phyloP scores from a whole-genome alignment of 176 grass and related monocot genomes.

The Triticum monococcum region DNA sequence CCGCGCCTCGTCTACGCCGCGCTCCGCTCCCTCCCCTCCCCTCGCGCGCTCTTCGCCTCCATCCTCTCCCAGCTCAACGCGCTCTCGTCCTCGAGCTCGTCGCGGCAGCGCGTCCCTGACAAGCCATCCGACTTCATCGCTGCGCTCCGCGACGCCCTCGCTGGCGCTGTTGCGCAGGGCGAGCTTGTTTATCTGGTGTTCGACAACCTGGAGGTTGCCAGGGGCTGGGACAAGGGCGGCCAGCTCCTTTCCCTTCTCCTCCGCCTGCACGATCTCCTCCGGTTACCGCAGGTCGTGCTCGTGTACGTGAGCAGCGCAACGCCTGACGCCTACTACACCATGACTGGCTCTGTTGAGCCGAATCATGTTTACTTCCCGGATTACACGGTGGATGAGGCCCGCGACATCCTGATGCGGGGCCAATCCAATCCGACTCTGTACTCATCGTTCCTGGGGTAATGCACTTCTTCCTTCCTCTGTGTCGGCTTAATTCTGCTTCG shows the following conservation, averaged over 20 bases:
- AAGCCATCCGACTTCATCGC: constrained; percentile 75
- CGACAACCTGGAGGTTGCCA: constrained; percentile 70
- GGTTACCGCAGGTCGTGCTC: constrained; percentile 54
- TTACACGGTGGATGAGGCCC: constrained; percentile 75
- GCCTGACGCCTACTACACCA: constrained; percentile 69
- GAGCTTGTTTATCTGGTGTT: constrained; percentile 75
- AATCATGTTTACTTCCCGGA: constrained; percentile 70
- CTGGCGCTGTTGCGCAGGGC: constrained; percentile 1
- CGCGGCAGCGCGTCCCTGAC: constrained; percentile 47
- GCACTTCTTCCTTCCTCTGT: constrained; percentile 6
- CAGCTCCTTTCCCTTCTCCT: constrained; percentile 59
- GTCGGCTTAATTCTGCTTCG: neutral
- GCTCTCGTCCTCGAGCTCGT: constrained; percentile 41
- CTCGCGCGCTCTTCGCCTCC: constrained; percentile 50
- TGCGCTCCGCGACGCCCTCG: constrained; percentile 58
- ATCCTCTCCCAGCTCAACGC: constrained; percentile 56
- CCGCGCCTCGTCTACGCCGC: constrained; percentile 54
- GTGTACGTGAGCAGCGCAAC: constrained; percentile 80
- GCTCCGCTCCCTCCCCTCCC: constrained; percentile 63
- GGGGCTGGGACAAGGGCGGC: constrained; percentile 68
- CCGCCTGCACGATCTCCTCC: constrained; percentile 61
- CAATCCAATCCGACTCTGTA: constrained; percentile 63
- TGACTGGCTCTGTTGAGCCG: constrained; percentile 75
- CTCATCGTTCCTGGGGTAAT: constrained; percentile 81
- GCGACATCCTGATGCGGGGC: constrained; percentile 66